Evolutionary conservation across 768 basidiomycete genomes (phyloP), one percentile per base, ranked within the genome.

Genomic region (Tephrocybe sp.): DNA sequence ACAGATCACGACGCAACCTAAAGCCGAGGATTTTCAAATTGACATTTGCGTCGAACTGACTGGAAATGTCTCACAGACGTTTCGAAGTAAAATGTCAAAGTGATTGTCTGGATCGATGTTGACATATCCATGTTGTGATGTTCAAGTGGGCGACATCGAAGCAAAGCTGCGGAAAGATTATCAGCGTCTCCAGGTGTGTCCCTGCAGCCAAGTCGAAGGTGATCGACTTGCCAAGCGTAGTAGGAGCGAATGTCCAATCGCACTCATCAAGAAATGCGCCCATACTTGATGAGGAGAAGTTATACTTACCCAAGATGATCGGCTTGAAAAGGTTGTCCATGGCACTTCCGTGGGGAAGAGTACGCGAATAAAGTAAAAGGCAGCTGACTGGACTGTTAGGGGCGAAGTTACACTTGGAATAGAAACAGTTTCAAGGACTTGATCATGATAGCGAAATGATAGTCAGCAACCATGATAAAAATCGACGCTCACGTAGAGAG

Each of bases 131-230:
- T 33, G 7, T 5, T 32, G 17, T 40, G 50, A 47, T 51, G 49
- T 26, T 26, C 7, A 44, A 10, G 22, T 30, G 34, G 60, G 58
- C 39, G 49, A 42, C 49, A 60, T 57, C 11, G 58, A 56, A 6
- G 64, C 57, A 20, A 41, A 22, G 51, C 17, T 39, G 2, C 30
- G 52, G 10, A 60, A 58, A 32, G 13, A 51, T 41, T n/a, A 56
- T 33, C 12, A 66, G 52, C 1, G 70, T 69, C 23, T 62, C 52
- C 44, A 60, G 57, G 33, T 56, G 65, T 20, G 70, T 67, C 12
- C 77, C 77, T 52, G 73, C 65, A 1, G 75, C 71, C 10, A 78
- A 63, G n/a, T 76, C 72, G 38, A 72, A 73, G n/a, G 33, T 76
- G 48, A 79, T 78, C 75, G 26, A 77, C 69, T 62, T 74, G 68